Evolutionary conservation across 768 basidiomycete species (phyloP), one percentile per base, ranked within the genome.

Genomic region (Lactifluus piperatus): DNA sequence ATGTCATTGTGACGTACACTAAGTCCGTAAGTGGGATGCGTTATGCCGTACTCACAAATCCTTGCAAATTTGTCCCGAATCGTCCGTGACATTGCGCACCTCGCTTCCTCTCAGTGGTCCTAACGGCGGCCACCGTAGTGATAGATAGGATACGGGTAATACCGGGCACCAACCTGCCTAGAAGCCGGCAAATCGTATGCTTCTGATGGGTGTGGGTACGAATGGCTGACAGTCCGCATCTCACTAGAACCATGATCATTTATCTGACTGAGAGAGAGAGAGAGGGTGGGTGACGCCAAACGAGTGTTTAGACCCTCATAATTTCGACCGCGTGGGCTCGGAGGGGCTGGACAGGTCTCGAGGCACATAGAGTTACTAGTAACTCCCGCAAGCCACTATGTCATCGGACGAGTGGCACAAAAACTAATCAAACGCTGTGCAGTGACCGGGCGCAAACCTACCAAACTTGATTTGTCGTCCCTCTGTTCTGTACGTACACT

Each of bases 1-100:
- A 34, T 34, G 60, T 61, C 50, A 56, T 52, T 18, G 29, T 61
- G 60, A 61, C 60, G 60, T 61, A 61, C 60, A 26, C 7, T 14
- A 56, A 39, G 43, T 8, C 54, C 37, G 34, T 27, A 60, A 51
- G 29, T 3, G 48, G 54, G n/a, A 44, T 54, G 30, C 39, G 54
- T 34, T 45, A 51, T 60, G 48, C 58, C 58, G 58, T 60, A 55
- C 58, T 13, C 47, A 47, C 37, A 29, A 13, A 34, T 34, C 34
- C 58, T 8, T 30, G 37, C 37, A 32, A 34, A 44, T 50, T 44
- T 47, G 43, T 45, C 46, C 32, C 52, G 13, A 32, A 47, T 44
- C 18, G 43, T 2, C 32, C 32, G 49, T 48, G 18, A 37, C 39
- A 54, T 44, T 54, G 32, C 58, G 41, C 58, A 54, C 54, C 34